Conservation (phyloP, 352 stramenopile species). For the Pythium apleroticum region DNA sequence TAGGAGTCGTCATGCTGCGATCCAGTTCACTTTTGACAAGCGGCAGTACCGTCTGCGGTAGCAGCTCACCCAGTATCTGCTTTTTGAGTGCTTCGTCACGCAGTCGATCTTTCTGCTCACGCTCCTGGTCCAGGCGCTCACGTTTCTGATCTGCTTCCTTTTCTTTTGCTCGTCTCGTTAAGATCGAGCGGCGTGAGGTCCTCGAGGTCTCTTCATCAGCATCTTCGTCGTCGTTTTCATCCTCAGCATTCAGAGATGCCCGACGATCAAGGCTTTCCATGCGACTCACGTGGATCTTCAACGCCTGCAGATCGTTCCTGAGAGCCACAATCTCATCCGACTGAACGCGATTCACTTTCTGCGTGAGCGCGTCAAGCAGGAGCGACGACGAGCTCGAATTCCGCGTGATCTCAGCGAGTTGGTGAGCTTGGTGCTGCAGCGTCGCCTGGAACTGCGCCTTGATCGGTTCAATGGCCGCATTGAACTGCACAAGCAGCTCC, state of each 20-base stretch:
- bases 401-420: constrained; percentile 69
- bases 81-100: constrained; percentile 31
- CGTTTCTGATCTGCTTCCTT: constrained; percentile 12
- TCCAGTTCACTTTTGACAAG: constrained; percentile 22
- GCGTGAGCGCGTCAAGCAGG: constrained; percentile 54
- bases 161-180: constrained; percentile 1
- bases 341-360: constrained; percentile 65
- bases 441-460: constrained; percentile 77
- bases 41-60: constrained; percentile 17
- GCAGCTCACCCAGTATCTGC: constrained; percentile 7
- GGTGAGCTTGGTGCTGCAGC: constrained; percentile 67
- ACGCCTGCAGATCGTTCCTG: constrained; percentile 48
- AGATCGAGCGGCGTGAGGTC: neutral
- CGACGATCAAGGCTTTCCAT: constrained; percentile 22
- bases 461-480: constrained; percentile 74
- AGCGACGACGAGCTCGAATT: constrained; percentile 56
- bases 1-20: neutral
- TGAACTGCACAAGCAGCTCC: constrained; percentile 81
- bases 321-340: constrained; percentile 52
- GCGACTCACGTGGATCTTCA: constrained; percentile 58
- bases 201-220: constrained; percentile 4
- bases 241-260: constrained; percentile 5
- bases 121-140: constrained; percentile 6
- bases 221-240: constrained; percentile 10
- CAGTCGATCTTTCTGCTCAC: constrained; percentile 7